Evolutionary conservation across 2,329 filamentous ascomycete species (phyloP), one percentile per base, ranked within the genome.

Genomic region (Microsporum audouinii): DNA sequence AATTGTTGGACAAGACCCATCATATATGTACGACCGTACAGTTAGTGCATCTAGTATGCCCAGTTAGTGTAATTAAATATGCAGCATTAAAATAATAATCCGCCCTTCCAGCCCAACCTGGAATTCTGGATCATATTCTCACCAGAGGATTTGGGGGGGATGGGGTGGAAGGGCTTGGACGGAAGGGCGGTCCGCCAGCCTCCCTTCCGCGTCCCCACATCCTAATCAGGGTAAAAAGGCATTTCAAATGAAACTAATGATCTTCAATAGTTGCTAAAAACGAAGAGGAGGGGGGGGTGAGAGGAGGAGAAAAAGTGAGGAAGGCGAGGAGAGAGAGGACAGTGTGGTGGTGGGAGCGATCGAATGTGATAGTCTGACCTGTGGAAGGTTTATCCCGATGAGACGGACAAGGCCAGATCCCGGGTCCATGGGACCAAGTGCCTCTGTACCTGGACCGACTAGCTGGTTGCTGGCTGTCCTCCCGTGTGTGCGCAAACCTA

Each of bases 211-310:
- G n/a, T 55, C 51, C 17, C 51, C 51, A 55, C 51, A 23, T 10
- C 31, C 31, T 3, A 36, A 55, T 55, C 31, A 8, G 14, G 51
- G 45, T 12, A 53, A 31, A 36, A 34, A 10, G 45, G n/a, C 17
- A 55, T 55, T 55, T 55, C n/a, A 31, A 55, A 55, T 36, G 51
- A 55, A 55, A 55, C 51, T 31, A 55, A 55, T 55, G 51, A 55
- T 55, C 51, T 34, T 55, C 51, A 55, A 55, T 55, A 55, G 51
- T 17, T 38, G 51, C 51, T 55, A 36, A 36, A 55, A 55, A 55
- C 7, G 51, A 31, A 33, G 51, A 23, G 29, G 51, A 43, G 39
- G 39, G 39, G 39, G 39, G 14, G 49, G 49, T 10, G 49, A 53
- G 27, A 43, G 39, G n/a, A 43, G n/a, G 39, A 43, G 39, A 43